phyloP scores from a whole-genome alignment of 1,284 basidiomycete genomes.

The Marasmius sp. region DNA sequence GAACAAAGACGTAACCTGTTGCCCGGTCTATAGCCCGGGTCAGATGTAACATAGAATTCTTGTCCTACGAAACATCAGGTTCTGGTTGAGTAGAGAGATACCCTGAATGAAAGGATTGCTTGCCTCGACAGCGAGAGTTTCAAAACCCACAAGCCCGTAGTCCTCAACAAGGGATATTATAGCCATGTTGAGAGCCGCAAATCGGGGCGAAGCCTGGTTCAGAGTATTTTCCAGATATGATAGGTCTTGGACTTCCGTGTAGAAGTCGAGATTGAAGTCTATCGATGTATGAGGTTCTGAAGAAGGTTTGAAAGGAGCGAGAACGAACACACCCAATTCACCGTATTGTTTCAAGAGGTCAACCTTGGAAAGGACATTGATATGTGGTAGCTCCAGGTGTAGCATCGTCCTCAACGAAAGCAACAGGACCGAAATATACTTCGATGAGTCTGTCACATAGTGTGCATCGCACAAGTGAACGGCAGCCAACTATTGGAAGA shows the following conservation, averaged over 20 bases:
- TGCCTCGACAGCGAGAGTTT: constrained; percentile 95
- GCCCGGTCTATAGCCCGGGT: constrained; percentile 83
- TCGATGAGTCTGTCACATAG: constrained; percentile 94
- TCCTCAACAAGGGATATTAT: constrained; percentile 94
- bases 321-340: constrained; percentile 67
- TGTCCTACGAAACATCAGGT: constrained; percentile 59
- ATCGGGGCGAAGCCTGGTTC: constrained; percentile 66
- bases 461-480: constrained; percentile 97
- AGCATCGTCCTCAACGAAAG: constrained; percentile 95
- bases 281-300: constrained; percentile 10
- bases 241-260: constrained; percentile 97
- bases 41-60: constrained; percentile 88
- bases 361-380: constrained; percentile 97
- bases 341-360: constrained; percentile 88
- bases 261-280: constrained; percentile 98
- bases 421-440: constrained; percentile 92
- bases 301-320: constrained; percentile 3
- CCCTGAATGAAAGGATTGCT: constrained; percentile 15
- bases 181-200: constrained; percentile 80
- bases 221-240: constrained; percentile 83
- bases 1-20: constrained; percentile 85
- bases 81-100: background rate
- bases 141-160: constrained; percentile 93
- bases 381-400: constrained; percentile 95
- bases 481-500: constrained; percentile 73